phyloP scores from a whole-genome alignment of 2,329 filamentous ascomycete genomes.

The Xylariaceae sp. region DNA sequence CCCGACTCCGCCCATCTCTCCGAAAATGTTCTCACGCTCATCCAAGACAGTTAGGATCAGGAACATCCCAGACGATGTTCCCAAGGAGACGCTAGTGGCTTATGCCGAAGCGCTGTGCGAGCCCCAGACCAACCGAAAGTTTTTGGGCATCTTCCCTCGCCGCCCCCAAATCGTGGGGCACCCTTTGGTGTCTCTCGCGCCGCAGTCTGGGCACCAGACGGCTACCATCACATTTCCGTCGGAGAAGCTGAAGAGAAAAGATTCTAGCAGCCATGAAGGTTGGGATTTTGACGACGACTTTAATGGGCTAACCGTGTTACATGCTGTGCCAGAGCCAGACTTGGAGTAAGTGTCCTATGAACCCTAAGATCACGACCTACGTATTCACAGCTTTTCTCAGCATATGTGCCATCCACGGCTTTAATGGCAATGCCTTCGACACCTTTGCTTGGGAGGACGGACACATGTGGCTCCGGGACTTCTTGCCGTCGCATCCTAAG shows the following conservation, averaged over 20 bases:
- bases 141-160: background rate
- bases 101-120: background rate
- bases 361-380: background rate
- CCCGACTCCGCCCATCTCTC: no score
- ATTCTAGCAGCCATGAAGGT: background rate
- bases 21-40: background rate
- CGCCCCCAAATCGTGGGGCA: background rate
- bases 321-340: background rate
- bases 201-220: background rate
- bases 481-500: background rate
- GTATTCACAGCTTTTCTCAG: background rate
- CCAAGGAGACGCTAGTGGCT: background rate
- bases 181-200: background rate
- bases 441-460: background rate
- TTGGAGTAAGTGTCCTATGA: background rate
- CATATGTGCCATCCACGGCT: slow-evolving; percentile 4
- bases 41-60: background rate
- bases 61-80: background rate
- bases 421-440: slow-evolving; percentile 10
- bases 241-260: background rate
- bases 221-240: slow-evolving; percentile 6
- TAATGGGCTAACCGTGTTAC: background rate
- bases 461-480: slow-evolving; percentile 7
- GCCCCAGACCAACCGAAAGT: background rate
- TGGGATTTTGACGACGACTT: background rate